Base-by-base conservation (phyloP, 225 moss, liverwort and hornwort genomes). In the Polytrichum formosum region DNA sequence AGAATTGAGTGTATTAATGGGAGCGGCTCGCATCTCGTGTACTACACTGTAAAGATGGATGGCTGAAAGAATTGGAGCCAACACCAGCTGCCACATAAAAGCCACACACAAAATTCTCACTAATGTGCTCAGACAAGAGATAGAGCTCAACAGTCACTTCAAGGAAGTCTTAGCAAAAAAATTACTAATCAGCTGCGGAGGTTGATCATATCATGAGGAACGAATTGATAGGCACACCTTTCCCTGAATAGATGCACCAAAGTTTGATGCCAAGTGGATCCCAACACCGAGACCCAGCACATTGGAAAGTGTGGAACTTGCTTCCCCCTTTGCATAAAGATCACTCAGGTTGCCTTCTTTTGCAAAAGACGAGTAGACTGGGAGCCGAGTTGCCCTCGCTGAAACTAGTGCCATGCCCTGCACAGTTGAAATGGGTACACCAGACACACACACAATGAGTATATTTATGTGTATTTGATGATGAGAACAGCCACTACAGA, bases 11-110 rank as follows among this genome's bases (percentile, higher is more conserved):
- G 97, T 98, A 55, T 98, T 98, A 46, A 98, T 92, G 60, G 97
- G 97, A 75, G 97, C 97, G 54, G 97, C 97, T 73, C 97, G 90
- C 97, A 98, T 98, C 78, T 98, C 97, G 75, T 98, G 91, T 65
- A 88, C 80, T 56, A 98, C 97, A 82, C 88, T 78, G 61, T 90
- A 98, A 33, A 98, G 68, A 84, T 98, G 97, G 21, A 98, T 59
- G 21, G 88, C 97, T 64, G 97, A 98, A 23, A 94, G 82, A 55
- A 88, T 73, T 27, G 97, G 97, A 27, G 94, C 87, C 73, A 81
- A 80, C 54, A 98, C 65, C 54, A 98, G 89, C 92, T 96, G 95
- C 76, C 74, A 61, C 9, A 75, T 16, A 10, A 55, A 54, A 74
- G 26, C 37, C 68, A 69, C 68, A 23, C 54, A 54, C 67, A 18